Conservation (phyloP, 1,284 basidiomycete species). For the Laetiporus sulphureus region DNA sequence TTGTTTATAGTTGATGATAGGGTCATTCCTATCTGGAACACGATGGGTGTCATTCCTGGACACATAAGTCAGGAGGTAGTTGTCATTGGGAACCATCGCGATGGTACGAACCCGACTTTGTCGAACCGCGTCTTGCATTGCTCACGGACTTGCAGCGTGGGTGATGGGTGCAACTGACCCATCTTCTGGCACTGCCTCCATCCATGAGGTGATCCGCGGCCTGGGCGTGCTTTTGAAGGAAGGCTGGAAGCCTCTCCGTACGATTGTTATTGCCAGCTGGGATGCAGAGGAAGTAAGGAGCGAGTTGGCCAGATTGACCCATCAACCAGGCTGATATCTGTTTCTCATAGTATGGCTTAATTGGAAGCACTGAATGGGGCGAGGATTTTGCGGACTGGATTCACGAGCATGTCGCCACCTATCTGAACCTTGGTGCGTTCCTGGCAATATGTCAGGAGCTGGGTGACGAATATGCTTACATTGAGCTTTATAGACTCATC, state of each 20-base stretch:
- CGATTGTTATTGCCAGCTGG: constrained; percentile 84
- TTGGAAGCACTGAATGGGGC: constrained; percentile 84
- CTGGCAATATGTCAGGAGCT: too few species aligned
- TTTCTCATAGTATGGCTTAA: constrained; percentile 69
- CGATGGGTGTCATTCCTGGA: constrained; percentile 86
- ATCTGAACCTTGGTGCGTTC: constrained; percentile 73
- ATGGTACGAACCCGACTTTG: constrained; percentile 43
- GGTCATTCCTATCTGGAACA: constrained; percentile 79
- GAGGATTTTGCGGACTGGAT: constrained; percentile 86
- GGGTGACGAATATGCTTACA: too few species aligned
- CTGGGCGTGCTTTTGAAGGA: constrained; percentile 62
- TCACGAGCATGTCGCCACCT: constrained; percentile 69
- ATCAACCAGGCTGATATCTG: too few species aligned
- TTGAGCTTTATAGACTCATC: constrained; percentile 44
- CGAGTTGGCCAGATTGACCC: too few species aligned
- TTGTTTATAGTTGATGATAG: constrained; percentile 51
- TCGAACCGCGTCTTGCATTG: neutral
- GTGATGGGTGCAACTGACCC: constrained; percentile 84
- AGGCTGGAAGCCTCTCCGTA: constrained; percentile 88
- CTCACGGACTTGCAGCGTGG: too few species aligned
- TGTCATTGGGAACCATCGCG: constrained; percentile 82
- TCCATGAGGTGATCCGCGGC: constrained; percentile 78
- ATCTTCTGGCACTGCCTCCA: constrained; percentile 76
- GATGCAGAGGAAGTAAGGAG: constrained; percentile 84
- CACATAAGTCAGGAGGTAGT: constrained; percentile 81